Conservation (phyloP, 768 basidiomycete species). For the Pleurotus pulmonarius region DNA sequence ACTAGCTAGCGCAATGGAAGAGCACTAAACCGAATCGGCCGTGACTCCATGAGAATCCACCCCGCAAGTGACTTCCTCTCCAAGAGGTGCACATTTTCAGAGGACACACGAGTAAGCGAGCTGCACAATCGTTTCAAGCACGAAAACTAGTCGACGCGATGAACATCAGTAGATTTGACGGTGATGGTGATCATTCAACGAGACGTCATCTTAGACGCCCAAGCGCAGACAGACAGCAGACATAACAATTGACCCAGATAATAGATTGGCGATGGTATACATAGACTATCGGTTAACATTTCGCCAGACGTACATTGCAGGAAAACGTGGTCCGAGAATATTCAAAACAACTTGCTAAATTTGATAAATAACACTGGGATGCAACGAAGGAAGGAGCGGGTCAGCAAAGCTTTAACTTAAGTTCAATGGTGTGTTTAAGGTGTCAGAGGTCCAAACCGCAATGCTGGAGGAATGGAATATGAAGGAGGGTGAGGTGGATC, state of each 20-base stretch:
- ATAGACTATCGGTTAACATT: neutral
- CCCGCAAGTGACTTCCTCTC: too few relatives aligned
- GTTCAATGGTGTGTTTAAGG: neutral
- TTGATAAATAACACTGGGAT: neutral
- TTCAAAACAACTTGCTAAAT: neutral
- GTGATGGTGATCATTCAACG: too few relatives aligned
- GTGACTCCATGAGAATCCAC: too few relatives aligned
- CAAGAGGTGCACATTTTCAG: too few relatives aligned
- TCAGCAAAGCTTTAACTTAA: neutral
- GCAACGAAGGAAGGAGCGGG: neutral
- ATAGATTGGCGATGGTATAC: constrained; percentile 3
- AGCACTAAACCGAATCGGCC: too few relatives aligned
- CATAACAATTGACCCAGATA: too few relatives aligned
- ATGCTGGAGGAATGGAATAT: constrained; percentile 31
- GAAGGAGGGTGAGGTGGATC: constrained; percentile 36
- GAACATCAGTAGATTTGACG: too few relatives aligned
- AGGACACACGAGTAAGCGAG: too few relatives aligned
- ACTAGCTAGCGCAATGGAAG: neutral
- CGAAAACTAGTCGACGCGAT: too few relatives aligned
- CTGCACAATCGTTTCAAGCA: too few relatives aligned
- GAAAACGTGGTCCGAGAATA: constrained; percentile 1
- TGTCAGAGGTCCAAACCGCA: constrained; percentile 8
- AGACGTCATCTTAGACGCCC: too few relatives aligned
- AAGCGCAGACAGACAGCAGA: too few relatives aligned
- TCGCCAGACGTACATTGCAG: constrained; percentile 3